Evolutionary conservation across 1,284 basidiomycete species (phyloP), one percentile per base, ranked within the genome.

Genomic region (Mycena citricolor): DNA sequence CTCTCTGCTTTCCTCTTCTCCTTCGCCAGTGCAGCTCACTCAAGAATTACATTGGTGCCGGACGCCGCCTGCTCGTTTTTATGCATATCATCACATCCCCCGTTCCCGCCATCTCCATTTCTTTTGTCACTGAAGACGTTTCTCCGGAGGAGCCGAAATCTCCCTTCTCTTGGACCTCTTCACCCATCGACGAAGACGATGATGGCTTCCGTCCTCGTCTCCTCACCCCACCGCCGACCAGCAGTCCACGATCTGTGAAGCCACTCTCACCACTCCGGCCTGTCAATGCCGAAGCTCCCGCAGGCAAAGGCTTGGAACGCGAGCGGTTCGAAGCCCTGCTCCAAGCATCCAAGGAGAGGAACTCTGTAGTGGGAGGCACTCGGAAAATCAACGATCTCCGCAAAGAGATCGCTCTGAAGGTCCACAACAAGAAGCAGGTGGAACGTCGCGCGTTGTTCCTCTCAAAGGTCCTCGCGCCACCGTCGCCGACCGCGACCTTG

Each of bases 391-490:
- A 69, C 19, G 77, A 83, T 65, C 73, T 89, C 44, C 78, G 83
- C 53, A 86, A 81, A 65, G 83, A 88, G 63, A 77, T 86, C 39
- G 81, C 83, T 13, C 63, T 85, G 49, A 86, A 82, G 63, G 75
- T 72, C 36, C 85, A 88, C 65, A 79, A 75, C 68, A 79, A 71
- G 60, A 88, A 84, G 69, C 83, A 88, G 63, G 86, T 77, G 55
- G 83, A 86, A 62, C 76, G 87, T 44, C 81, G 85, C 32, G 81
- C 83, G 8, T 70, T 77, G 44, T 89, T 90, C 68, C 66, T 89
- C 26, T 84, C 81, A 49, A 88, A 82, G 64, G 67, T 90, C 38
- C 68, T 75, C 32, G 80, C 80, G 16, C 78, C 81, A 19, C 79
- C 81, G 7, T 82, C 79, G 11, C 75, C 81, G 8, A 72, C 75